phyloP scores from a whole-genome alignment of 1,284 basidiomycete species.

The Trichosporon inkin region DNA sequence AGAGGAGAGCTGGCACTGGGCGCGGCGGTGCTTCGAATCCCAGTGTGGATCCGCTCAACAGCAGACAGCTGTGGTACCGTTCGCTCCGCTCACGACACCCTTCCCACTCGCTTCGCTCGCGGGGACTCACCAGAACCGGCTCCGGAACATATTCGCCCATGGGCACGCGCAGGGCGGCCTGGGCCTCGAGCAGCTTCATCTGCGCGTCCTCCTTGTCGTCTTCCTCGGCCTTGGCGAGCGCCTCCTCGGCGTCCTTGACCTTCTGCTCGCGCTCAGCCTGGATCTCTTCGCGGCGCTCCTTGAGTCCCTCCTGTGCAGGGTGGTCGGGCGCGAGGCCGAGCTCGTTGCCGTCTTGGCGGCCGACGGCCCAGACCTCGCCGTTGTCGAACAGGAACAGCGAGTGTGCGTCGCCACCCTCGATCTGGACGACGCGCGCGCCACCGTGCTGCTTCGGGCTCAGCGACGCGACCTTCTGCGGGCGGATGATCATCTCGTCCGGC shows the following conservation, averaged over 20 bases:
- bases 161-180: constrained; percentile 54
- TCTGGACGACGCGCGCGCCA: constrained; percentile 62
- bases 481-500: constrained; percentile 58
- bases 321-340: constrained; percentile 67
- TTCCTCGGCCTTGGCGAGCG: constrained; percentile 29
- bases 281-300: constrained; percentile 43
- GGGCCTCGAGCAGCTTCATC: constrained; percentile 32
- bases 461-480: constrained; percentile 64
- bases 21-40: too few species aligned
- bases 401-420: constrained; percentile 69
- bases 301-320: constrained; percentile 54
- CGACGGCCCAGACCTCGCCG: constrained; percentile 78
- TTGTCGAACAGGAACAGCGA: constrained; percentile 77
- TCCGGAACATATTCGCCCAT: constrained; percentile 59
- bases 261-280: constrained; percentile 40
- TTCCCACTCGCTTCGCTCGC: constrained; percentile 4
- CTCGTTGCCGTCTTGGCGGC: constrained; percentile 71
- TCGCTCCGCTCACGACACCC: too few species aligned
- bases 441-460: constrained; percentile 65
- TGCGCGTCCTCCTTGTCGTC: constrained; percentile 31
- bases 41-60: too few species aligned
- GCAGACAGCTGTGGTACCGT: too few species aligned
- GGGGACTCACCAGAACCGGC: constrained; percentile 47
- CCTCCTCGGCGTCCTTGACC: constrained; percentile 29
- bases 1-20: too few species aligned